Percentiles rank a stretch among this genome's conserved stretches.
These are phyloP conservation scores for Ambrosia artemisiifolia DNA, from an alignment of 129 eudicot genomes.

Conservation along the genomic window DNA sequence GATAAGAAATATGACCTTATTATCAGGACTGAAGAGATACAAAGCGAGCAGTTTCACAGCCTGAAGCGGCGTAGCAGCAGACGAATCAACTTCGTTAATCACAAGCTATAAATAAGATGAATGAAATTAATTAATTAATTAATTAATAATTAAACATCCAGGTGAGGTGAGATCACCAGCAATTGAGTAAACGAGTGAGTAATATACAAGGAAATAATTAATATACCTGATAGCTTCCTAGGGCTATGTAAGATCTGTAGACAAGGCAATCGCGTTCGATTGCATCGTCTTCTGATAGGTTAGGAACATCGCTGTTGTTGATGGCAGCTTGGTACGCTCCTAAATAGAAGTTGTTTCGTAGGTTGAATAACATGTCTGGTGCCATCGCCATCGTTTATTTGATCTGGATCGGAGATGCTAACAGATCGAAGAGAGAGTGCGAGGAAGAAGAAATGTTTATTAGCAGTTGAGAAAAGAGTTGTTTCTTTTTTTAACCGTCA, in stretches of 20 bases:
- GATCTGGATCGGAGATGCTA: slow-evolving; percentile 27
- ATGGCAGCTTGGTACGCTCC: slow-evolving; percentile 94
- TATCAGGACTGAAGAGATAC: slow-evolving; percentile 63
- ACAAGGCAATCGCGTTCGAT: slow-evolving; percentile 76
- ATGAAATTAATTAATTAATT: slow-evolving; percentile 13
- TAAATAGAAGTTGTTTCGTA: slow-evolving; percentile 73
- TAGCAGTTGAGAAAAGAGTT: slow-evolving; percentile 1
- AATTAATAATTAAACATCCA: no score
- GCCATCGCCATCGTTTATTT: slow-evolving; percentile 44
- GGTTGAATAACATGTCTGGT: slow-evolving; percentile 74
- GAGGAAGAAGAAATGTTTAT: not conserved
- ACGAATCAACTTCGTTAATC: slow-evolving; percentile 76
- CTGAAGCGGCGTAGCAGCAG: slow-evolving; percentile 90
- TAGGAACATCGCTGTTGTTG: slow-evolving; percentile 72
- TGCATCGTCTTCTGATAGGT: slow-evolving; percentile 73
- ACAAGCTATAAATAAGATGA: slow-evolving; percentile 72
- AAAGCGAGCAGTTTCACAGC: slow-evolving; percentile 89
- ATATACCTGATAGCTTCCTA: slow-evolving; percentile 72
- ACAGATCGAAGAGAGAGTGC: slow-evolving; percentile 10
- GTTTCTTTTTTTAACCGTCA: no score
- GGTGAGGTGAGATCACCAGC: slow-evolving; percentile 4
- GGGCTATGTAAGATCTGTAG: slow-evolving; percentile 89
- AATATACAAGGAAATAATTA: not conserved
- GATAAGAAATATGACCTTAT: slow-evolving; percentile 45
- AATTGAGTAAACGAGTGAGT: slow-evolving; percentile 8